Percentiles rank a stretch among this genome's conserved stretches.
phyloP scores from a whole-genome alignment of 2,329 filamentous ascomycete species.

The Trichoderma sp. region DNA sequence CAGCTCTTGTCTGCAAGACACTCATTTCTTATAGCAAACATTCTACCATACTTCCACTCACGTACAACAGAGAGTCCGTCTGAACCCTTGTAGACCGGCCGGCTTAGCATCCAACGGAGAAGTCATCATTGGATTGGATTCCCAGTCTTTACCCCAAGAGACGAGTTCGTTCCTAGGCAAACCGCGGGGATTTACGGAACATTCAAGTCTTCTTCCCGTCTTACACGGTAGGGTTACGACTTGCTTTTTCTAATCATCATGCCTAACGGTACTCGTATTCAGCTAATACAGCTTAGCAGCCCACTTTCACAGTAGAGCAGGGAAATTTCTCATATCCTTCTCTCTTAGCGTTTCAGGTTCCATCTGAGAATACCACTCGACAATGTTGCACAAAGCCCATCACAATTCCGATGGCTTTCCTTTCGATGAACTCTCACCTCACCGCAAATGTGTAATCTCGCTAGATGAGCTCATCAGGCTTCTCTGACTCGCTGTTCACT shows the following conservation, averaged over 20 bases:
- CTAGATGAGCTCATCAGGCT: neutral
- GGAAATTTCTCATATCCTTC: neutral
- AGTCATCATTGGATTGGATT: neutral
- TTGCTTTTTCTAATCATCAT: neutral
- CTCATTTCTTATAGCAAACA: neutral
- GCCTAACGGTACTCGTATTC: neutral
- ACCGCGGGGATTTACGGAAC: neutral
- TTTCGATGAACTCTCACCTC: constrained; percentile 2
- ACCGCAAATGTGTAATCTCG: constrained; percentile 8
- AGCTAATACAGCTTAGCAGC: neutral
- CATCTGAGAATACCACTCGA: neutral
- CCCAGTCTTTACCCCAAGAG: neutral
- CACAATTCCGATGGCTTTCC: neutral
- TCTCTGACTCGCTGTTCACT: constrained; percentile 8
- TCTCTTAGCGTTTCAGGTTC: constrained; percentile 9
- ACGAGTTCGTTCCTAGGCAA: neutral
- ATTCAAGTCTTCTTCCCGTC: neutral
- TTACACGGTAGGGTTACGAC: neutral
- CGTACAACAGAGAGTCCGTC: neutral
- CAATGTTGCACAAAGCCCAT: constrained; percentile 6
- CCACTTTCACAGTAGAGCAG: neutral
- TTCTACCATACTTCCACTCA: neutral
- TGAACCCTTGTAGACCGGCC: neutral
- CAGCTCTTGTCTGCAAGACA: neutral
- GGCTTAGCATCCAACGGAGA: neutral